Evolutionary conservation across 805 yeast genomes (phyloP), one percentile per base, ranked within the genome.

Genomic region (Spathaspora arborariae): DNA sequence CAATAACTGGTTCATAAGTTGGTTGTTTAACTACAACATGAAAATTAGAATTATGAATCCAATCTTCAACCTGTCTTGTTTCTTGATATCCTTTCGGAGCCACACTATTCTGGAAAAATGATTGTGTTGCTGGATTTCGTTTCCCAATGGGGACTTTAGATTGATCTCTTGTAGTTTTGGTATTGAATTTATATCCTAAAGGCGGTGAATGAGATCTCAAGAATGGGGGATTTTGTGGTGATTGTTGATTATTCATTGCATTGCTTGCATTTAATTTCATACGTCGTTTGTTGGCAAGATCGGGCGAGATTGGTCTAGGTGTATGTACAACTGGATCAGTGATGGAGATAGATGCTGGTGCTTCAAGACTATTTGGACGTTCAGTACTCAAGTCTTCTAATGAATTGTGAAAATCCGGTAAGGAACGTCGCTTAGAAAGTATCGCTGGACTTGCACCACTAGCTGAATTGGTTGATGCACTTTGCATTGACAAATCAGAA

Each of bases 401-500:
- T 2, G 73, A 68, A 45, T 65, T 70, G 10, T 30, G 35, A 15
- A 30, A 13, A 3, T 10, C 35, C 11, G 35, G 35, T 7, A 30
- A 8, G 3, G 35, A 30, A 13, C n/a, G 10, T 13, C 35, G 35
- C 41, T 65, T 61, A 16, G 72, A 66, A 5, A 70, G 59, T 16
- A 22, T 9, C 18, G 20, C 4, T 4, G 39, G 39, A 13, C 15
- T 20, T 16, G n/a, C 3, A 20, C 41, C 37, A 11, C 63, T 56
- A 9, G 66, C 56, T 5, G 66, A 50, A 15, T 13, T 30, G 15
- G 35, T 13, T 2, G 71, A 63, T 3, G 58, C 51, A 5, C 68
- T 63, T 38, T 62, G 56, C 27, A 70, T 61, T 45, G 72, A 70
- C 9, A 61, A 53, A 48, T 72, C 77, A 5, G 72, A 69, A 0